A percentile compares a stretch with the other conserved stretches of the same genome.
Conservation (phyloP, 306 rosid genomes). For the Inga laurina region DNA sequence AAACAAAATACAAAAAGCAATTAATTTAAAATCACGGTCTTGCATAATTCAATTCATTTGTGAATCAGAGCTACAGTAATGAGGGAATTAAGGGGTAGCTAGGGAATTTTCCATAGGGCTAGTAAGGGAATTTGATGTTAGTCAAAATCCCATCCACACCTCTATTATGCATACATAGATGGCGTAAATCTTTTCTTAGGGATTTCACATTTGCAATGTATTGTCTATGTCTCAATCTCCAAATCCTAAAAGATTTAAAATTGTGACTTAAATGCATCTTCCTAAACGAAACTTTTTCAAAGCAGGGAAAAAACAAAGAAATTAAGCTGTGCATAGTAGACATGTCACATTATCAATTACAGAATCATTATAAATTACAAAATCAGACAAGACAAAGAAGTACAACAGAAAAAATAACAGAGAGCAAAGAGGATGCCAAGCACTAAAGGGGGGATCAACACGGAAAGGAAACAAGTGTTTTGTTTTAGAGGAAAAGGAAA, state of each 20-base stretch:
- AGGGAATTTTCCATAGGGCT: not conserved
- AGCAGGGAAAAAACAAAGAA: not conserved
- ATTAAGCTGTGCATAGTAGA: not conserved
- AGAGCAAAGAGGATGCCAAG: not conserved
- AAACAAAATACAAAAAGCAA: not conserved
- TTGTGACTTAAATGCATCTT: too few species aligned
- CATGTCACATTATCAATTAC: not conserved
- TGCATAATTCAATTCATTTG: not conserved
- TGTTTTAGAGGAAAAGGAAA: not conserved
- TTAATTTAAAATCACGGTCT: not conserved
- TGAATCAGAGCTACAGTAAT: not conserved
- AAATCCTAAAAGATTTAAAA: not conserved
- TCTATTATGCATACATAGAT: not conserved
- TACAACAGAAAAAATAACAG: not conserved
- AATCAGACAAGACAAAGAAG: not conserved
- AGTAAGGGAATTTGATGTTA: not conserved
- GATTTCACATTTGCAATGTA: not conserved
- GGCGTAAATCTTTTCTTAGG: not conserved
- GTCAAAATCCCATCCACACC: not conserved
- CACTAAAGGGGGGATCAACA: not conserved
- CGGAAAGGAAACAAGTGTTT: not conserved
- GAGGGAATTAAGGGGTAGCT: not conserved
- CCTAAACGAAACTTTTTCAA: not conserved
- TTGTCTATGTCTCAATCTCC: not conserved
- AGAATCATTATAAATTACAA: not conserved